A percentile compares a stretch with the other conserved stretches of the same genome.
These are phyloP conservation scores for Fragilariopsis cylindrus DNA, from an alignment of 108 stramenopile species.

Conservation along the genomic window DNA sequence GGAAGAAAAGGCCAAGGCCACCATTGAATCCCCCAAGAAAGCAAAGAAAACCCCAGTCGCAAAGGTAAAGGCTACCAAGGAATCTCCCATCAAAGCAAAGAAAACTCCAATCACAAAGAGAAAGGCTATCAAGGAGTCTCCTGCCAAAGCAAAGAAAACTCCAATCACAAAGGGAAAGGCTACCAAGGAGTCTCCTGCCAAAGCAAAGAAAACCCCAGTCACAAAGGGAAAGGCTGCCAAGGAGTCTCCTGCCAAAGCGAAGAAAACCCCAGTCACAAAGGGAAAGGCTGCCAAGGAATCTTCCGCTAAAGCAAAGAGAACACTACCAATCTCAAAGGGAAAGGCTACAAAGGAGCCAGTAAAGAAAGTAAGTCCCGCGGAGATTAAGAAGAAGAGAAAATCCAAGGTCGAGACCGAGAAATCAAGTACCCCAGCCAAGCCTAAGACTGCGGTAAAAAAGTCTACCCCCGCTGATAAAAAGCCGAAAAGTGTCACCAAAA, in stretches of 20 bases:
- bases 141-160: background rate
- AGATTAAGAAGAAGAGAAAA: background rate
- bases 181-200: background rate
- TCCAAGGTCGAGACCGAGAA: conserved; percentile 1
- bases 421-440: conserved; percentile 1
- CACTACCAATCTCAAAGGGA: background rate
- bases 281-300: background rate
- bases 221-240: conserved; percentile 13
- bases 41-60: background rate
- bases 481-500: background rate
- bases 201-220: conserved; percentile 10
- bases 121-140: conserved; percentile 10
- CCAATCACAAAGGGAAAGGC: conserved; percentile 10
- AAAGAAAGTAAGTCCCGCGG: conserved; percentile 1
- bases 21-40: background rate
- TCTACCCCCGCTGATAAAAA: background rate
- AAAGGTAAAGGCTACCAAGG: conserved; percentile 14
- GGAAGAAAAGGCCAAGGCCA: background rate
- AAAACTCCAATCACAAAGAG: background rate
- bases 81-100: background rate
- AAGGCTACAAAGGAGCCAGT: background rate
- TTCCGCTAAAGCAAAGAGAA: background rate
- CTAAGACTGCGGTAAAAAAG: conserved; percentile 2
- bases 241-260: background rate
- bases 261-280: conserved; percentile 16